Percentiles rank a stretch among this genome's conserved stretches.
These are phyloP conservation scores for Colletotrichum sp. DNA, from an alignment of 2,329 filamentous ascomycete genomes.

Conservation along the genomic window DNA sequence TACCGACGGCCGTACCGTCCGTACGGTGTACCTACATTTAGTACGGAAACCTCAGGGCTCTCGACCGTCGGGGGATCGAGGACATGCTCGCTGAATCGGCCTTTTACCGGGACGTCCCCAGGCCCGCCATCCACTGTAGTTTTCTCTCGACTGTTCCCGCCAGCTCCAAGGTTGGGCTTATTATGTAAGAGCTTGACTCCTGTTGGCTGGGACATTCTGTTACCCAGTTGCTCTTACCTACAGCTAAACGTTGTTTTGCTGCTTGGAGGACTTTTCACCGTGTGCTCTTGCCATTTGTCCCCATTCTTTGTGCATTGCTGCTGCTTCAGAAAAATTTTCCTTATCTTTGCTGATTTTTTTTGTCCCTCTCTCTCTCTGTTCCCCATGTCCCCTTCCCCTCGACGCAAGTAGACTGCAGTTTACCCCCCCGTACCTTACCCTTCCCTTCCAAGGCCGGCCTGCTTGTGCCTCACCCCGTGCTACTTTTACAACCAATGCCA, in stretches of 20 bases:
- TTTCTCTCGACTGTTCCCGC: not conserved
- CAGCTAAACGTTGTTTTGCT: not conserved
- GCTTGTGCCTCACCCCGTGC: not conserved
- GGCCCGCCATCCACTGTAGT: not conserved
- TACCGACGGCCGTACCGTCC: not conserved
- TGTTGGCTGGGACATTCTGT: constrained; percentile 15
- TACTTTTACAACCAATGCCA: not conserved
- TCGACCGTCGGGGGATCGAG: not conserved
- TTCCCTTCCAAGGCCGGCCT: not conserved
- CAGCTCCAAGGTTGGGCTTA: constrained; percentile 9
- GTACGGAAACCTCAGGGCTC: not conserved
- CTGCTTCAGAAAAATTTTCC: constrained; percentile 22
- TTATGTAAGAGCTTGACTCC: constrained; percentile 22
- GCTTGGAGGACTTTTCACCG: not conserved
- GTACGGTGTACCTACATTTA: not conserved
- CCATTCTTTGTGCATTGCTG: constrained; percentile 11
- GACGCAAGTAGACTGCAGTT: not conserved
- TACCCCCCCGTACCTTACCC: not conserved
- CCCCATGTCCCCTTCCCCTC: not conserved
- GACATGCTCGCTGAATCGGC: constrained; percentile 7
- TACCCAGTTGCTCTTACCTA: constrained; percentile 17
- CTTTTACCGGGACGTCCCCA: not conserved
- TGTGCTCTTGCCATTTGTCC: constrained; percentile 7
- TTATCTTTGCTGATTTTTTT: constrained; percentile 18
- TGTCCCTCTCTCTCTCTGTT: not conserved